Evolutionary conservation across 805 yeast species (phyloP), one percentile per base, ranked within the genome.

Genomic region (Yamadazyma insecticola): DNA sequence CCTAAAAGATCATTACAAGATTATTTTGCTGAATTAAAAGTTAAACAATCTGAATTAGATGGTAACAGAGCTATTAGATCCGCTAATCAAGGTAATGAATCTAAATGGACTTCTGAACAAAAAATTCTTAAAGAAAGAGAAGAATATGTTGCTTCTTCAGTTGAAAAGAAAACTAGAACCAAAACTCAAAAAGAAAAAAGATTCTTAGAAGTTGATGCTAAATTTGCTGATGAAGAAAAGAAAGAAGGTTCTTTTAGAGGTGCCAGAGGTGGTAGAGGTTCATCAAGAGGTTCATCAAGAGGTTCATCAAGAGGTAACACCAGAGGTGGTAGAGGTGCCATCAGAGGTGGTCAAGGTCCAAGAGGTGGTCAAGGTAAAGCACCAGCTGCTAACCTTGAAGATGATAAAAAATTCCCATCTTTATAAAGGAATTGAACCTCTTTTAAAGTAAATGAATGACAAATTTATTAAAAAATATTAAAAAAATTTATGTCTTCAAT

Each of bases 171-270:
- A 61, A 51, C 66, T 53, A 81, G 76, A 67, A 54, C 71, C 56
- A 88, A 87, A 76, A 72, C 79, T 44, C 73, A 70, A 61, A 89
- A 89, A 78, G 82, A 82, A 63, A 87, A 87, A 81, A 73, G 67
- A 54, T 65, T 70, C 57, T 70, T 88, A 56, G 90, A 85, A 45
- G 70, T 85, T 49, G 78, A 78, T 49, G 83, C 89, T 40, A 64
- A 74, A 41, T 82, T 81, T 57, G 70, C 81, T 48, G 88, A 79
- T 51, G 69, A 72, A 43, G 54, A 53, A 47, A 68, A 70, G 41
- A 61, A 47, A 38, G 43, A 57, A 41, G 37, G 60, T 5, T 11
- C 19, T 13, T 26, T 40, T 19, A 28, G 33, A 37, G 28, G 24
- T 48, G 35, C 31, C 49, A 59, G 60, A 40, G 51, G 55, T 38